Conservation (phyloP, 2,329 filamentous ascomycete genomes). For the Emergomyces africanus region DNA sequence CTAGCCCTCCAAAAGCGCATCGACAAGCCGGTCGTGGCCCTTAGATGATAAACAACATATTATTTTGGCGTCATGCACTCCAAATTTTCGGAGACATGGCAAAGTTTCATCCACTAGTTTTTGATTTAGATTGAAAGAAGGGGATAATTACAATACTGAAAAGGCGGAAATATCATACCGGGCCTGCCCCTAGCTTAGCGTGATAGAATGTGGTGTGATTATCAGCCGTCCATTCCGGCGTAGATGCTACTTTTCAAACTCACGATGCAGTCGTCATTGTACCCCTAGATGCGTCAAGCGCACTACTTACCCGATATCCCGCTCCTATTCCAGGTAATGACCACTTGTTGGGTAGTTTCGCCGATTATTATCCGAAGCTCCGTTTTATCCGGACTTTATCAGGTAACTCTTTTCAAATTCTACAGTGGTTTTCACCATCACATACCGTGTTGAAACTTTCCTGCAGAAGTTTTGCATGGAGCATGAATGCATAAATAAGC, state of each 20-base stretch:
- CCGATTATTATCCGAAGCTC: too few species aligned
- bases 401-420: too few species aligned
- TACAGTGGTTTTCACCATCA: too few species aligned
- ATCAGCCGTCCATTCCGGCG: not conserved
- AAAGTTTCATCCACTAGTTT: not conserved
- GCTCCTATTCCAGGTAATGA: too few species aligned
- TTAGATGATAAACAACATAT: not conserved
- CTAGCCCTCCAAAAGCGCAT: not conserved
- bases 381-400: too few species aligned
- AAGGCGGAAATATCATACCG: not conserved
- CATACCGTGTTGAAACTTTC: too few species aligned
- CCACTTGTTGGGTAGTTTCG: too few species aligned
- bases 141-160: not conserved
- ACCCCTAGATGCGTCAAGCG: too few species aligned
- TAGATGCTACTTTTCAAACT: not conserved
- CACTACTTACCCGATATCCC: too few species aligned
- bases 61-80: not conserved
- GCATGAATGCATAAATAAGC: too few species aligned
- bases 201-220: not conserved
- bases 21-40: not conserved
- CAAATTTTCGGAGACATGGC: not conserved
- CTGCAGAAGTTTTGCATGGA: too few species aligned
- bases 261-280: too few species aligned
- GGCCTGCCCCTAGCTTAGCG: not conserved
- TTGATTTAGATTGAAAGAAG: not conserved